phyloP scores from a whole-genome alignment of 2,329 filamentous ascomycete genomes.

The Paraphaeosphaeria minitans region DNA sequence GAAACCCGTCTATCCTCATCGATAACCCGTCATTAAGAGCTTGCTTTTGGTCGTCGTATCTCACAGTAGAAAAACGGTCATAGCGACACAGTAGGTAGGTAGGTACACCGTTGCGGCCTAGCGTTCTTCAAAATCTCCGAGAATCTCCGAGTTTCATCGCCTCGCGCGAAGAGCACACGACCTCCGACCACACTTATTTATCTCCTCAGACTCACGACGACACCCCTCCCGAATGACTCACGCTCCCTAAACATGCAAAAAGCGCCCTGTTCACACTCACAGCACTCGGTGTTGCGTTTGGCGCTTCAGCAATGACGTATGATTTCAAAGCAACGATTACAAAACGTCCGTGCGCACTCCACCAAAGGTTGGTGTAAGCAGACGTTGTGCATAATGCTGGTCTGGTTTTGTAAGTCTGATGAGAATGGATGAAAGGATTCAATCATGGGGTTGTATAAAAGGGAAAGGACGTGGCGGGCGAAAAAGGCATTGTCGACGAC shows the following conservation, averaged over 20 bases:
- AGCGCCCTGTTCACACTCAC: not conserved
- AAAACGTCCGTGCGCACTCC: slow-evolving; percentile 1
- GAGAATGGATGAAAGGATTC: not conserved
- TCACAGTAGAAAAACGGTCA: too few relatives aligned
- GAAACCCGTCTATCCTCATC: too few relatives aligned
- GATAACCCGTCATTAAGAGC: too few relatives aligned
- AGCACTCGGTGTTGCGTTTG: not conserved
- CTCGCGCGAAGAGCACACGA: not conserved
- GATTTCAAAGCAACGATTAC: slow-evolving; percentile 11
- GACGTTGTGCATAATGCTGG: not conserved
- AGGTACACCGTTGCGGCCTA: too few relatives aligned
- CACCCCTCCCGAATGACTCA: slow-evolving; percentile 1
- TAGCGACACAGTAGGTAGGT: too few relatives aligned
- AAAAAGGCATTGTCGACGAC: not conserved
- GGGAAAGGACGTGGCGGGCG: not conserved
- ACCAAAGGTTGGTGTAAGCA: slow-evolving; percentile 3
- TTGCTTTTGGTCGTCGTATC: too few relatives aligned
- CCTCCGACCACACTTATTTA: not conserved
- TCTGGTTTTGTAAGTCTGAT: slow-evolving; percentile 1
- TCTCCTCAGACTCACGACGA: not conserved
- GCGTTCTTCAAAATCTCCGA: not conserved
- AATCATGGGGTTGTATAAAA: not conserved
- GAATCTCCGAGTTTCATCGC: not conserved
- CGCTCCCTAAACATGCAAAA: not conserved
- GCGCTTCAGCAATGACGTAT: slow-evolving; percentile 4